These are phyloP conservation scores for Septoria linicola DNA, from an alignment of 2,329 filamentous ascomycete genomes.

Conservation along the genomic window DNA sequence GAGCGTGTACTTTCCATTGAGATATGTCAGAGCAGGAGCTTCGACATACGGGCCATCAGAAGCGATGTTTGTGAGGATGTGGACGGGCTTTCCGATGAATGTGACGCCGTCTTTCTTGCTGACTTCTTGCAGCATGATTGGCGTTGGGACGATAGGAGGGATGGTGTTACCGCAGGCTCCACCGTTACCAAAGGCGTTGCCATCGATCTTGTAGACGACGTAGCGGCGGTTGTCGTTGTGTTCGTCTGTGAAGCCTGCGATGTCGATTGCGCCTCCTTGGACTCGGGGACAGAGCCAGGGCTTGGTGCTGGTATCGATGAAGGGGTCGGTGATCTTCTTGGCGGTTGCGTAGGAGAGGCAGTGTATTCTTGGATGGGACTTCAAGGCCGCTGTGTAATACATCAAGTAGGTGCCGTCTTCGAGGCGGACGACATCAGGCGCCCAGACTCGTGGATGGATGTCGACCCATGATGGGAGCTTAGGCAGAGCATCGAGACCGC, in stretches of 20 bases:
- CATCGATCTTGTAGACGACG: conserved; percentile 40
- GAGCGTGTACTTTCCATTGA: conserved; percentile 34
- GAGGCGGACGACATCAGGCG: conserved; percentile 56
- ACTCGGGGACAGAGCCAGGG: conserved; percentile 35
- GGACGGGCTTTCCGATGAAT: conserved; percentile 28
- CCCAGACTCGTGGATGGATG: conserved; percentile 55
- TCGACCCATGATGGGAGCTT: conserved; percentile 52
- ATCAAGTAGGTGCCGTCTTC: conserved; percentile 36
- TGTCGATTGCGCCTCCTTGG: conserved; percentile 39
- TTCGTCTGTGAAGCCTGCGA: conserved; percentile 36
- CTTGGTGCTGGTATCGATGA: conserved; percentile 25
- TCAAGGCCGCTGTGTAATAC: conserved; percentile 38
- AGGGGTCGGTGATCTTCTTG: conserved; percentile 28
- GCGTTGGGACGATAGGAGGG: conserved; percentile 35
- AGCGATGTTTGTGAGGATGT: conserved; percentile 31
- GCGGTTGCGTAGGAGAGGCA: conserved; percentile 39
- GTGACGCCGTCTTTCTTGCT: conserved; percentile 33
- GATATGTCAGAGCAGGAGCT: conserved; percentile 28
- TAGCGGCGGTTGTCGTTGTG: conserved; percentile 31
- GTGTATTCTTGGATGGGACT: conserved; percentile 29
- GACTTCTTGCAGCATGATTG: conserved; percentile 37
- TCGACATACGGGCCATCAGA: conserved; percentile 37
- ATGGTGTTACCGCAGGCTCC: conserved; percentile 38
- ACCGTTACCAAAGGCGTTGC: conserved; percentile 35
- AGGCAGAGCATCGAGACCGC: conserved; percentile 53